Evolutionary conservation across 768 basidiomycete genomes (phyloP).

Genomic region (Suillus luteus): DNA sequence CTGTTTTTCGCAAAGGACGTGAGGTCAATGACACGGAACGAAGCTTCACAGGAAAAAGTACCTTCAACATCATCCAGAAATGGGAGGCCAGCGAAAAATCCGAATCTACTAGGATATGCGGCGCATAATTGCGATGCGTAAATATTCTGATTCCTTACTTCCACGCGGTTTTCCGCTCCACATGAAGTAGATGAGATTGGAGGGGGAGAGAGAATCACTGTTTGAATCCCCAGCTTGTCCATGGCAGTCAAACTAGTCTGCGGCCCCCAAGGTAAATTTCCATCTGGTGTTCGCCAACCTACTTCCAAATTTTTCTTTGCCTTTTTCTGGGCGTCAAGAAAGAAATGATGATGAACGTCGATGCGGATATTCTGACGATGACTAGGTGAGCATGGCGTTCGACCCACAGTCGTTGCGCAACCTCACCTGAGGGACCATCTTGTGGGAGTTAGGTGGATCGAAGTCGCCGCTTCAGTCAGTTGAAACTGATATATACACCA

Average conservation of each 20-base stretch:
- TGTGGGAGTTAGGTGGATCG: neutral
- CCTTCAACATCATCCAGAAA: conserved; percentile 64
- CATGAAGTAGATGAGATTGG: conserved; percentile 46
- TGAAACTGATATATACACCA: too few species aligned
- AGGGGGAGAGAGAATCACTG: conserved; percentile 69
- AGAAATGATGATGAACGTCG: conserved; percentile 81
- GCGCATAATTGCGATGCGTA: conserved; percentile 49
- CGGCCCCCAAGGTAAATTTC: conserved; percentile 66
- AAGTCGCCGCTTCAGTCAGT: neutral
- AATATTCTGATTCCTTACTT: conserved; percentile 50
- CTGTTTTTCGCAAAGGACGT: conserved; percentile 36
- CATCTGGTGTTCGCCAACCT: conserved; percentile 65
- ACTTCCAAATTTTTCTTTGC: conserved; percentile 43
- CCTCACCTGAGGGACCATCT: conserved; percentile 3
- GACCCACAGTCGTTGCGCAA: neutral
- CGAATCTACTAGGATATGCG: conserved; percentile 57
- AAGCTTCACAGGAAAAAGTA: conserved; percentile 21
- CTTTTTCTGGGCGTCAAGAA: conserved; percentile 56
- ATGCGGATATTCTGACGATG: conserved; percentile 31
- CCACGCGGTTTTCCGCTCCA: conserved; percentile 41
- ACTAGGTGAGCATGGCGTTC: neutral
- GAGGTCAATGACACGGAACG: conserved; percentile 9
- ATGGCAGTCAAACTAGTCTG: conserved; percentile 61
- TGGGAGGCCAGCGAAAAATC: conserved; percentile 70
- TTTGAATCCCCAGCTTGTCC: conserved; percentile 57